Conservation (phyloP, 2,329 filamentous ascomycete genomes). For the Fusarium subtropicale region DNA sequence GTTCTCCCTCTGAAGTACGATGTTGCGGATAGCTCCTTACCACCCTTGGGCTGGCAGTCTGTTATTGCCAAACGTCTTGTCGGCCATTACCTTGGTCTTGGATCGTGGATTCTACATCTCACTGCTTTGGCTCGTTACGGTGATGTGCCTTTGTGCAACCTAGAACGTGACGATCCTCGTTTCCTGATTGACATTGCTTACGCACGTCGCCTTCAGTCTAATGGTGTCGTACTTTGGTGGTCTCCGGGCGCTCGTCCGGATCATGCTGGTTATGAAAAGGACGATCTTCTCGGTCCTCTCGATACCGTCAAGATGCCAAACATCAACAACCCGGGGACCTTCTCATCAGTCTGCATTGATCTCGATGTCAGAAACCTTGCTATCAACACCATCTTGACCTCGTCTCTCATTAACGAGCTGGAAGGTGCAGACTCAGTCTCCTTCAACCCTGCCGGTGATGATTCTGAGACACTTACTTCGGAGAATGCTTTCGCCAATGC, state of each 20-base stretch:
- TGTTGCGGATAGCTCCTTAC: slow-evolving; percentile 84
- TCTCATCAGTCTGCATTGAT: slow-evolving; percentile 96
- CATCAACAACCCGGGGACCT: slow-evolving; percentile 92
- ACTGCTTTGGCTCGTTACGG: slow-evolving; percentile 90
- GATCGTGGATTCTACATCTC: slow-evolving; percentile 90
- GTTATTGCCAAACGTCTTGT: slow-evolving; percentile 89
- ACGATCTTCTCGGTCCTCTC: slow-evolving; percentile 84
- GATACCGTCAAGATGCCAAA: slow-evolving; percentile 92
- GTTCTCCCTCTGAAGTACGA: slow-evolving; percentile 85
- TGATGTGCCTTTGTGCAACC: slow-evolving; percentile 92
- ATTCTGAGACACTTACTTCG: slow-evolving; percentile 72
- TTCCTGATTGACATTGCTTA: slow-evolving; percentile 98
- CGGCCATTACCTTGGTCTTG: slow-evolving; percentile 91
- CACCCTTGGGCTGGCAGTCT: slow-evolving; percentile 92
- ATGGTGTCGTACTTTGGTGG: slow-evolving; percentile 98
- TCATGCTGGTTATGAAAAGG: slow-evolving; percentile 94
- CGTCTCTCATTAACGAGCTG: slow-evolving; percentile 94
- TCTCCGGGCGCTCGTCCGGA: slow-evolving; percentile 87
- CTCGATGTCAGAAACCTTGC: slow-evolving; percentile 92
- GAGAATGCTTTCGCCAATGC: slow-evolving; percentile 95
- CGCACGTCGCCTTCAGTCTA: slow-evolving; percentile 87
- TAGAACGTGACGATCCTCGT: slow-evolving; percentile 92
- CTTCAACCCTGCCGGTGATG: slow-evolving; percentile 71
- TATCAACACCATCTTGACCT: slow-evolving; percentile 97
- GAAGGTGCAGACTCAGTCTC: slow-evolving; percentile 89